These are phyloP conservation scores for Solanum chmielewskii DNA, from an alignment of 257 asterid genomes.

Conservation along the genomic window DNA sequence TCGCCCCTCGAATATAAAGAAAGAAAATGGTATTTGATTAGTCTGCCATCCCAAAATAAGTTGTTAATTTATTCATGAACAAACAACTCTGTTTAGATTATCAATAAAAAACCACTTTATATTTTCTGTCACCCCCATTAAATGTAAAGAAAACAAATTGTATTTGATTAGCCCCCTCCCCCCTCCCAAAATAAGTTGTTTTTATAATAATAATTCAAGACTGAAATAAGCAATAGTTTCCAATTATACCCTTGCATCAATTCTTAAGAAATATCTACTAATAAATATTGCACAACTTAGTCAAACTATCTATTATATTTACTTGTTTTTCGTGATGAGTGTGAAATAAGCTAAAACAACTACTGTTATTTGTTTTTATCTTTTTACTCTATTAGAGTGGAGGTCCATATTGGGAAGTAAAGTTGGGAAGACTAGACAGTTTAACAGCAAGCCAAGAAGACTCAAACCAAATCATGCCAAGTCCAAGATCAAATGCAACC, in stretches of 20 bases:
- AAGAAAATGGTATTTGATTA: too few species aligned
- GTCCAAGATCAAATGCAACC: constrained; percentile 82
- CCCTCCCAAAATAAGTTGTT: background rate
- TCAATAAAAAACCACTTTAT: too few species aligned
- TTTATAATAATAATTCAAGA: background rate
- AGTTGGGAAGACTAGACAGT: constrained; percentile 74
- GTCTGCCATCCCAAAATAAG: too few species aligned
- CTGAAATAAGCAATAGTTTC: background rate
- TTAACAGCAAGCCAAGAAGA: constrained; percentile 76
- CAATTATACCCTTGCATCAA: background rate
- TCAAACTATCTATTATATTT: background rate
- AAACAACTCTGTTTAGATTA: too few species aligned
- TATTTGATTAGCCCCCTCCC: background rate
- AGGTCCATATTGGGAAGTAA: constrained; percentile 89
- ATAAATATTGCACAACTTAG: background rate
- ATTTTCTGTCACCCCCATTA: background rate
- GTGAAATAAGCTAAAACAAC: background rate
- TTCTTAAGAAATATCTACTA: background rate
- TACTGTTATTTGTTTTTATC: background rate
- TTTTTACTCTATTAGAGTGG: constrained; percentile 55
- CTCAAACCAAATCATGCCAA: constrained; percentile 77
- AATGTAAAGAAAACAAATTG: background rate
- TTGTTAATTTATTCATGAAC: background rate
- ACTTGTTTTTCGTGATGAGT: background rate
- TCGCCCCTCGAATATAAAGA: too few species aligned